These are phyloP conservation scores for Elongisporangium prolatum DNA, from an alignment of 352 stramenopile species.

Conservation along the genomic window DNA sequence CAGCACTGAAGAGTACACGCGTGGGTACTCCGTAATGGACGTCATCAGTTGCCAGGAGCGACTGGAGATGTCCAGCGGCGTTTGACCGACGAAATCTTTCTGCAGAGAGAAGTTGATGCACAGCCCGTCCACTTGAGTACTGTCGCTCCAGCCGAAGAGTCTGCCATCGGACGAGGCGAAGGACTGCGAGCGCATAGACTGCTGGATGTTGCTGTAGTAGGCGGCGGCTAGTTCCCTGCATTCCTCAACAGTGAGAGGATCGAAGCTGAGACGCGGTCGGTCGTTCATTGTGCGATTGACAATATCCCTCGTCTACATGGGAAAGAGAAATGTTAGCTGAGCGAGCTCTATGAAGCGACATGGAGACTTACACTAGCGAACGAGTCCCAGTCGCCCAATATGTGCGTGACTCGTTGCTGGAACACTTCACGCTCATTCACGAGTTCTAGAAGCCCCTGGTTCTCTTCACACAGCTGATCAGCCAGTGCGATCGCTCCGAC, in stretches of 20 bases:
- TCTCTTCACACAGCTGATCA: conserved; percentile 44
- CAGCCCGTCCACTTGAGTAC: background rate
- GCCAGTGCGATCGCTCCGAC: conserved; percentile 33
- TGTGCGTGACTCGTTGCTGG: background rate
- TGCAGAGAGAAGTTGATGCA: background rate
- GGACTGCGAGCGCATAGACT: background rate
- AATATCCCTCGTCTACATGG: background rate
- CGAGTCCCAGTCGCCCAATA: background rate
- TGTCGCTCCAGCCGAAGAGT: background rate
- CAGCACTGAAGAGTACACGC: background rate
- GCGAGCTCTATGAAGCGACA: too few species aligned
- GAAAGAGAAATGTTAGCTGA: background rate
- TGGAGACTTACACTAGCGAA: background rate
- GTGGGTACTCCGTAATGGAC: background rate
- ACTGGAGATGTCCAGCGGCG: background rate
- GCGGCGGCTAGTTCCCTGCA: background rate
- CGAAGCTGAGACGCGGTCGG: background rate
- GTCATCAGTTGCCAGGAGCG: background rate
- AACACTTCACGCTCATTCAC: background rate
- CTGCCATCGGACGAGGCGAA: background rate
- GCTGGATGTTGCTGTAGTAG: background rate
- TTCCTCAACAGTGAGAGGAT: background rate
- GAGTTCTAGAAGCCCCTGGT: conserved; percentile 26
- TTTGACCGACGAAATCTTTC: background rate
- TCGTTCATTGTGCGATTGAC: background rate